Evolutionary conservation across 108 stramenopile genomes (phyloP), one percentile per base, ranked within the genome.

Genomic region (Conticribra weissflogii): DNA sequence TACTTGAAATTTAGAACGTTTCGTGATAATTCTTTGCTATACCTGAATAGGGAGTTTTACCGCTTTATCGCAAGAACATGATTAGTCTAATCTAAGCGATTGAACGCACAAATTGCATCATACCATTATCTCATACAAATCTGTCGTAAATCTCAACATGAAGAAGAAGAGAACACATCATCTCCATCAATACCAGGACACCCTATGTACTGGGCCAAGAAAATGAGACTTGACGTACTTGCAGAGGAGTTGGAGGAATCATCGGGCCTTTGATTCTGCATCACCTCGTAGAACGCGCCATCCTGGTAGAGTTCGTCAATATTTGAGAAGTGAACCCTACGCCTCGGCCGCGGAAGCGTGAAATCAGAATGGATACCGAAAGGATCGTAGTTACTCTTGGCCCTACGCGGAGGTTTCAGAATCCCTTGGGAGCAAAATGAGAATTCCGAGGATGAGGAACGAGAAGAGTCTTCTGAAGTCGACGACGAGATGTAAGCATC

Each of bases 351-450:
- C 16, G 41, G 22, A 3, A 44, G 44, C 1, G 45, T 19, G 28
- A 68, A 68, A 21, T 68, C 67, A 30, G 67, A 36, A 5, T 46
- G 36, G 8, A 46, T 28, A 22, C 67, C 67, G 46, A 68, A 68
- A 2, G 67, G 67, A 57, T 68, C 67, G 23, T 68, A 68, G 17
- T 52, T 52, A 34, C 16, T 27, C n/a, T 25, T 45, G 3, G 54
- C 67, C 46, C 54, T 31, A 14, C 34, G 53, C 2, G 67, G 67
- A 68, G 67, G 67, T 15, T 58, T 41, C 18, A 68, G 67, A 24
- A 68, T 68, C 1, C 67, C 67, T 36, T 15, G 34, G 14, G 65
- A 54, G 25, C 24, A n/a, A 44, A 7, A 23, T 0, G 54, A 57
- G 8, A 32, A 66, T 24, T 14, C 30, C 3, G 66, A 32, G n/a